A percentile compares a stretch with the other conserved stretches of the same genome.
Evolutionary conservation across 495 filamentous ascomycete species (phyloP).

Genomic region (Letharia columbiana): DNA sequence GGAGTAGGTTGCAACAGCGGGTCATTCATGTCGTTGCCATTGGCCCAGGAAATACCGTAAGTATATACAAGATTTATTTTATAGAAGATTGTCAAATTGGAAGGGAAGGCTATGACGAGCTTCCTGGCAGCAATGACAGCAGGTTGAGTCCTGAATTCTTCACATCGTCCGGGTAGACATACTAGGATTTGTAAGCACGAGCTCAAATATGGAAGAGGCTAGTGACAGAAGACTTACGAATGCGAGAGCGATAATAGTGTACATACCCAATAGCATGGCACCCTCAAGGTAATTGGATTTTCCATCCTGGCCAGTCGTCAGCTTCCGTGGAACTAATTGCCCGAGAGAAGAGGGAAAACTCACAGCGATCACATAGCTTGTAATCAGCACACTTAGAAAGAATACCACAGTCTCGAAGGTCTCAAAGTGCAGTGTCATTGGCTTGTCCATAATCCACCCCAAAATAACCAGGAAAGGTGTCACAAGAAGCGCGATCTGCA

Average conservation of each 20-base stretch:
- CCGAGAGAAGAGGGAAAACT: slow-evolving; percentile 1
- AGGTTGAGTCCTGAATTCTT: neutral
- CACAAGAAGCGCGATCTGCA: slow-evolving; percentile 91
- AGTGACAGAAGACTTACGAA: slow-evolving; percentile 19
- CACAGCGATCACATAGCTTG: slow-evolving; percentile 59
- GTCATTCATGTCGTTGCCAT: neutral
- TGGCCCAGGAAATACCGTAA: neutral
- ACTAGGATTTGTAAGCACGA: neutral
- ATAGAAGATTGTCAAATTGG: neutral
- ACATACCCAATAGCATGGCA: slow-evolving; percentile 74
- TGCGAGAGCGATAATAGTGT: slow-evolving; percentile 32
- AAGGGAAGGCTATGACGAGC: neutral
- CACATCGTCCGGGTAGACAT: neutral
- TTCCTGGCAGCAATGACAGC: neutral
- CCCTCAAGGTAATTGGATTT: slow-evolving; percentile 95
- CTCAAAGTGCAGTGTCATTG: slow-evolving; percentile 90
- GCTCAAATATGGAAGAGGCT: neutral
- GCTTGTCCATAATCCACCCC: slow-evolving; percentile 76
- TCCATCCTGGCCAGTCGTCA: slow-evolving; percentile 63
- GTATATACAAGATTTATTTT: neutral
- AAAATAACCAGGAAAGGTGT: slow-evolving; percentile 86
- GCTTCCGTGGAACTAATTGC: neutral
- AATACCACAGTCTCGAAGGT: slow-evolving; percentile 91
- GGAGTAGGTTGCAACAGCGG: neutral
- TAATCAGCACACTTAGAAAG: slow-evolving; percentile 79